phyloP scores from a whole-genome alignment of 1,139 yeast species.

The Yamadazyma sp. region DNA sequence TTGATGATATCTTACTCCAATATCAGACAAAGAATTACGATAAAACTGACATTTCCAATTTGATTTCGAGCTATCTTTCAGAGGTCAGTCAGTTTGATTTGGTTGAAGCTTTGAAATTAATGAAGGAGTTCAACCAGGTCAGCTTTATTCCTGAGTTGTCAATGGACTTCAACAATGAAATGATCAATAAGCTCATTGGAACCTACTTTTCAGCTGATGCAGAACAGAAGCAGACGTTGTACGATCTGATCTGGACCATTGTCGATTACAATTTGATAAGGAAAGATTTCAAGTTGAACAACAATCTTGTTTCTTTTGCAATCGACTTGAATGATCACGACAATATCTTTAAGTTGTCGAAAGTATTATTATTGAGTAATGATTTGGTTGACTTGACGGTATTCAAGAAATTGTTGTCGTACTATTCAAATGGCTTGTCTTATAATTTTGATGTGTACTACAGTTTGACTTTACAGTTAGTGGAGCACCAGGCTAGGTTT shows the following conservation, averaged over 20 bases:
- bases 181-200: slow-evolving; percentile 28
- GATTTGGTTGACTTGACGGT: slow-evolving; percentile 29
- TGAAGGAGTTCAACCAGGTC: slow-evolving; percentile 30
- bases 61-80: slow-evolving; percentile 33
- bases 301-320: slow-evolving; percentile 30
- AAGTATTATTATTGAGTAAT: slow-evolving; percentile 35
- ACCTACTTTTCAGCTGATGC: slow-evolving; percentile 21
- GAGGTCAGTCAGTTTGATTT: slow-evolving; percentile 25
- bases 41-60: slow-evolving; percentile 26
- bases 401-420: slow-evolving; percentile 32
- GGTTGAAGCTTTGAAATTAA: slow-evolving; percentile 26
- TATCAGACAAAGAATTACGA: slow-evolving; percentile 23
- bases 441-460: slow-evolving; percentile 30
- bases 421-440: slow-evolving; percentile 26
- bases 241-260: slow-evolving; percentile 30
- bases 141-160: slow-evolving; percentile 41
- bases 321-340: slow-evolving; percentile 40
- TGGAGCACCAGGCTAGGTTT: slow-evolving; percentile 35
- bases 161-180: slow-evolving; percentile 29
- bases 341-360: slow-evolving; percentile 36
- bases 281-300: slow-evolving; percentile 32
- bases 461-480: slow-evolving; percentile 33
- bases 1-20: slow-evolving; percentile 46
- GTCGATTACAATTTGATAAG: slow-evolving; percentile 39
- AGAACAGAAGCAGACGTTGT: slow-evolving; percentile 10